A percentile compares a stretch with the other conserved stretches of the same genome.
Evolutionary conservation across 1,139 yeast genomes (phyloP).

Genomic region (Suhomyces yuchorum): DNA sequence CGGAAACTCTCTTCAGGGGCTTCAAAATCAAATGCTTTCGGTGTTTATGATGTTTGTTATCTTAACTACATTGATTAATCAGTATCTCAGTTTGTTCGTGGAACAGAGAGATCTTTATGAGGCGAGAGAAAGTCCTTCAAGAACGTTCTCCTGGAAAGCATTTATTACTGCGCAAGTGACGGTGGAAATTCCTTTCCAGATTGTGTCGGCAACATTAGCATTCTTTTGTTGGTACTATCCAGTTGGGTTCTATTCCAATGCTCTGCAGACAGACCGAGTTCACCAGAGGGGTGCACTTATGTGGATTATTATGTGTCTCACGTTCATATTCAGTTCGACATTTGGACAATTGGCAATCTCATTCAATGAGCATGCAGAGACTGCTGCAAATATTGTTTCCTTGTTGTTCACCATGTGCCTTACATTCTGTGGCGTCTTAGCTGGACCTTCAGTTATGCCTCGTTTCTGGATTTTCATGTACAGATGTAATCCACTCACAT

Average conservation of each 20-base stretch:
- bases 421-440: conserved; percentile 83
- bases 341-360: conserved; percentile 67
- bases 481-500: conserved; percentile 70
- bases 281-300: conserved; percentile 61
- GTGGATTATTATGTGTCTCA: conserved; percentile 59
- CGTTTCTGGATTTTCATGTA: conserved; percentile 58
- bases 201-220: neutral
- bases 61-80: conserved; percentile 60
- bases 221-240: conserved; percentile 27
- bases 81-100: conserved; percentile 70
- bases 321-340: conserved; percentile 61
- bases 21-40: conserved; percentile 60
- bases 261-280: conserved; percentile 31
- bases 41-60: conserved; percentile 57
- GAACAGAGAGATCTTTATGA: conserved; percentile 72
- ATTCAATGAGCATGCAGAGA: conserved; percentile 64
- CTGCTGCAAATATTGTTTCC: conserved; percentile 70
- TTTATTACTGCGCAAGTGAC: conserved; percentile 25
- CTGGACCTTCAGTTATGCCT: conserved; percentile 54
- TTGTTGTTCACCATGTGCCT: conserved; percentile 67
- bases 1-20: conserved; percentile 56
- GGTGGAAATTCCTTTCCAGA: neutral
- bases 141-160: conserved; percentile 52
- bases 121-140: conserved; percentile 69
- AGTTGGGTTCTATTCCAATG: conserved; percentile 40